Conservation (phyloP, 768 basidiomycete genomes). For the Gymnopilus dilepis region DNA sequence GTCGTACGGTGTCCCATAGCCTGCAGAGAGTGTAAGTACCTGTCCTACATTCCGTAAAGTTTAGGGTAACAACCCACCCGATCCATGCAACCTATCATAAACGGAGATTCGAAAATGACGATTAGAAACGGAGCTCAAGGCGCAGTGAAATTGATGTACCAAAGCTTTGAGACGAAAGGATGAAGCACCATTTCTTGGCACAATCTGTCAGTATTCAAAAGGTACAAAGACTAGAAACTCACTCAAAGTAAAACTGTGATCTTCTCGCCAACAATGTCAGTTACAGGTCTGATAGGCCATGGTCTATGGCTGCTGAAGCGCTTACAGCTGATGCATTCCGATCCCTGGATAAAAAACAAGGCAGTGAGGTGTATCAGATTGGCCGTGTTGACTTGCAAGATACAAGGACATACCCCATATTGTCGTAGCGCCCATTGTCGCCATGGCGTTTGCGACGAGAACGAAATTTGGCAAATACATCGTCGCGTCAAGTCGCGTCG, state of each 20-base stretch:
- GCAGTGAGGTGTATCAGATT: background rate
- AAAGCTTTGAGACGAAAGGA: slow-evolving; percentile 5
- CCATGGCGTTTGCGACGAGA: slow-evolving; percentile 2
- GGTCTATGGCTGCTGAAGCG: background rate
- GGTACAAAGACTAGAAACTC: background rate
- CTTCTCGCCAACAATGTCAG: background rate
- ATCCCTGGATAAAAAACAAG: background rate
- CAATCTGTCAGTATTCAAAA: no score
- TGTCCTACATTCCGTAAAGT: background rate
- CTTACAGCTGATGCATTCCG: slow-evolving; percentile 7
- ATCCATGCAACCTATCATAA: slow-evolving; percentile 5
- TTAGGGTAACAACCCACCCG: background rate
- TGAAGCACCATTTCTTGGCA: background rate
- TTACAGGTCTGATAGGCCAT: background rate
- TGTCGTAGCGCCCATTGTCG: slow-evolving; percentile 3
- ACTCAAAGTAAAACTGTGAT: slow-evolving; percentile 7
- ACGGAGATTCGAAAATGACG: background rate
- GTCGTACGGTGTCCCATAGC: background rate
- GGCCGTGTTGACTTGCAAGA: background rate
- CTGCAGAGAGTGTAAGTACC: background rate
- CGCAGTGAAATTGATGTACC: background rate
- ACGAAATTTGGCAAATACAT: background rate
- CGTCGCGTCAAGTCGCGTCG: background rate
- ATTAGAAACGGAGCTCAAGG: background rate
- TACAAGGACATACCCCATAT: slow-evolving; percentile 2